A percentile compares a stretch with the other conserved stretches of the same genome.
These are phyloP conservation scores for Penicillium sp. DNA, from an alignment of 2,329 filamentous ascomycete species.

Conservation along the genomic window DNA sequence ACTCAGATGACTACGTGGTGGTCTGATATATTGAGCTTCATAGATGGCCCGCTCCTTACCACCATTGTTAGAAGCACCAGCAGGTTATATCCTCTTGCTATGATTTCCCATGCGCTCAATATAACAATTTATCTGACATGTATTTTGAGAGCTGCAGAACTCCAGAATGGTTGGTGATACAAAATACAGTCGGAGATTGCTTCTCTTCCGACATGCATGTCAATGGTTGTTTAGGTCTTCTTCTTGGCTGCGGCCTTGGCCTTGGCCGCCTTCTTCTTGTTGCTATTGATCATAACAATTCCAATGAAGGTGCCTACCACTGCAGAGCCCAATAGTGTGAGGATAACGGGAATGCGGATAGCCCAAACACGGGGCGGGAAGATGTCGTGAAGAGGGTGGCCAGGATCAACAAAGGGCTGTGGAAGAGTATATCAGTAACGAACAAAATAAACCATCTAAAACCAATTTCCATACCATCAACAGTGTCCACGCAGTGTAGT, in stretches of 20 bases:
- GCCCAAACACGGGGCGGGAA: conserved; percentile 98
- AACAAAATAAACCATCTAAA: not conserved
- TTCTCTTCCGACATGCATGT: conserved; percentile 2
- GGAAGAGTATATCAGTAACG: not conserved
- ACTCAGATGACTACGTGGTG: not conserved
- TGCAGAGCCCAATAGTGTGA: conserved; percentile 84
- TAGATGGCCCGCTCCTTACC: not conserved
- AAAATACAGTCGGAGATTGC: conserved; percentile 1
- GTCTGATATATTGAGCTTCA: not conserved
- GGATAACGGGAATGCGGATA: conserved; percentile 95
- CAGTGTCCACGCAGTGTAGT: conserved; percentile 97
- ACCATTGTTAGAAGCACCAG: too few species aligned
- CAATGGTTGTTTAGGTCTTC: conserved; percentile 61
- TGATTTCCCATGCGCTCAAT: not conserved
- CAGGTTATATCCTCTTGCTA: not conserved
- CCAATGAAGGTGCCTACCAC: conserved; percentile 95
- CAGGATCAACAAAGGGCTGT: conserved; percentile 94
- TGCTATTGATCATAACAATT: conserved; percentile 98
- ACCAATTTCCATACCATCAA: conserved; percentile 68
- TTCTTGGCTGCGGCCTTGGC: conserved; percentile 78
- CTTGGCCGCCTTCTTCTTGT: conserved; percentile 95
- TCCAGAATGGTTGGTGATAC: conserved; percentile 3
- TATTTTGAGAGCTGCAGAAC: conserved; percentile 1
- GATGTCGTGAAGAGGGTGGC: conserved; percentile 87
- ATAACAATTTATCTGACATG: conserved; percentile 3